phyloP scores from a whole-genome alignment of 345 rosid genomes.

The Boechera stricta region DNA sequence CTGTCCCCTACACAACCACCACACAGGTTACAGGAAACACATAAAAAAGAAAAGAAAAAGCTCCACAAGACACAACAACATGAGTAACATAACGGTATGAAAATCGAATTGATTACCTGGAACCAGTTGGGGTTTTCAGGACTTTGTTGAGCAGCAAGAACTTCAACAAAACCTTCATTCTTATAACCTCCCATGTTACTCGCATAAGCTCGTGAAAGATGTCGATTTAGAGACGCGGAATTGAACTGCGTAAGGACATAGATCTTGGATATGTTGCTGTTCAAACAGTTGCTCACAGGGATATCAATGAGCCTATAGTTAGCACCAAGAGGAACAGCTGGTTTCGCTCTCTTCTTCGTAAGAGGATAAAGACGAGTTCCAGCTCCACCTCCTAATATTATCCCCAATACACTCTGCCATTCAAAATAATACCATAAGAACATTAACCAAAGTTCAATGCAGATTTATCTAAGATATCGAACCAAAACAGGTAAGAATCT shows the following conservation, averaged over 20 bases:
- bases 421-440: not conserved
- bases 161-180: conserved; percentile 97
- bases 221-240: conserved; percentile 92
- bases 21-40: not conserved
- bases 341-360: conserved; percentile 96
- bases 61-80: not conserved
- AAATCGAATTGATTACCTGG: conserved; percentile 53
- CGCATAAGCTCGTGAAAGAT: conserved; percentile 89
- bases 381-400: conserved; percentile 97
- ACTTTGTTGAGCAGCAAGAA: conserved; percentile 98
- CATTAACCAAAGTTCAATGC: no score
- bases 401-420: conserved; percentile 86
- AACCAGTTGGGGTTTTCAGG: conserved; percentile 99
- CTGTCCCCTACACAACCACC: conserved; percentile 72
- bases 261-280: conserved; percentile 85
- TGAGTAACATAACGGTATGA: not conserved
- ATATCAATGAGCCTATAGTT: conserved; percentile 93
- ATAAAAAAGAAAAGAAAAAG: not conserved
- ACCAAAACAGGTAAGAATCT: not conserved
- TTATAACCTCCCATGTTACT: conserved; percentile 97
- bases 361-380: conserved; percentile 94
- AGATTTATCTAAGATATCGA: no score
- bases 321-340: conserved; percentile 95
- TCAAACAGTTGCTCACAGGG: conserved; percentile 94
- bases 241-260: conserved; percentile 97